phyloP scores from a whole-genome alignment of 2,329 filamentous ascomycete species.

The Pochonia chlamydosporia region DNA sequence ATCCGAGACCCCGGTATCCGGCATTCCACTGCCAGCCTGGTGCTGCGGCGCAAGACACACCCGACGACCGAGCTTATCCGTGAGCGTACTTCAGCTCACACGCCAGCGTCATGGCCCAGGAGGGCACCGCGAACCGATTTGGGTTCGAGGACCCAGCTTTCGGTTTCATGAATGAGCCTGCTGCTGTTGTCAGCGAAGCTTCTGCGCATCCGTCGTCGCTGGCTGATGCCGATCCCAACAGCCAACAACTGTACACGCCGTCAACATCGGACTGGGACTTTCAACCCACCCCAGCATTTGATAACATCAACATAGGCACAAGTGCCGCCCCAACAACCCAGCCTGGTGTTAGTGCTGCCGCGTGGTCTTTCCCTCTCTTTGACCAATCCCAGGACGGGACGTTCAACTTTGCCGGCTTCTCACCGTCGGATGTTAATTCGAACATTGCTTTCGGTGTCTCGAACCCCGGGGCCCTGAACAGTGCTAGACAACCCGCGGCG shows the following conservation, averaged over 20 bases:
- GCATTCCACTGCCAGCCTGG: slow-evolving; percentile 5
- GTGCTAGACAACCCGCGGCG: slow-evolving; percentile 9
- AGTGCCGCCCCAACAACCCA: slow-evolving; percentile 27
- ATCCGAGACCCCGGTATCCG: not conserved
- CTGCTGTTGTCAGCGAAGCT: slow-evolving; percentile 21
- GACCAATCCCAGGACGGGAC: slow-evolving; percentile 27
- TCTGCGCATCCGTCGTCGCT: slow-evolving; percentile 24
- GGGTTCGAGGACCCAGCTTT: slow-evolving; percentile 38
- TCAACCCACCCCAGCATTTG: slow-evolving; percentile 41
- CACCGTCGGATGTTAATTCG: slow-evolving; percentile 28
- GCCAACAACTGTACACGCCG: slow-evolving; percentile 24
- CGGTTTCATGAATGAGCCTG: slow-evolving; percentile 29
- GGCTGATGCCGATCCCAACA: slow-evolving; percentile 24
- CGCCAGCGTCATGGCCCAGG: slow-evolving; percentile 30
- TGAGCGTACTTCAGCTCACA: slow-evolving; percentile 3
- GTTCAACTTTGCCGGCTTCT: slow-evolving; percentile 25
- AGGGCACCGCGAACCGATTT: slow-evolving; percentile 33
- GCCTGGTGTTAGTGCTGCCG: slow-evolving; percentile 25
- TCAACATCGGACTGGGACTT: slow-evolving; percentile 38
- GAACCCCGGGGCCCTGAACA: slow-evolving; percentile 2
- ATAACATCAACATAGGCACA: slow-evolving; percentile 34
- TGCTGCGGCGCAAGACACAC: not conserved
- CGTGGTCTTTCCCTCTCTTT: slow-evolving; percentile 29
- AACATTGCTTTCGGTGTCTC: slow-evolving; percentile 23
- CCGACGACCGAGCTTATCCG: not conserved